Conservation (phyloP, 495 filamentous ascomycete species). For the Neurospora discreta region DNA sequence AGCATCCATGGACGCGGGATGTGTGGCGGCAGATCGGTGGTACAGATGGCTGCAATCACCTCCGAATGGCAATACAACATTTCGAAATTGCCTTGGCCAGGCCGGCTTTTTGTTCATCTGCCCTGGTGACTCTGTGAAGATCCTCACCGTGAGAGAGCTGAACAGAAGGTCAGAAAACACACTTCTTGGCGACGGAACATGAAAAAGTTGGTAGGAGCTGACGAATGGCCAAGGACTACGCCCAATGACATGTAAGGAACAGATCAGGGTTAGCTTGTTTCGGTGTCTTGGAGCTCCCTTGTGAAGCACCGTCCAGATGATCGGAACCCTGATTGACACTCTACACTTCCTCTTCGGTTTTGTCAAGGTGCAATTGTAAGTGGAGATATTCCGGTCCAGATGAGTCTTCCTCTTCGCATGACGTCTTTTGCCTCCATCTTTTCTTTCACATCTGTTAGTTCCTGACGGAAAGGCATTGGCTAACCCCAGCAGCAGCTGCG, state of each 20-base stretch:
- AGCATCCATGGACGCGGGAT: not conserved
- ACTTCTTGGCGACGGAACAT: not conserved
- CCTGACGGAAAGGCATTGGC: not conserved
- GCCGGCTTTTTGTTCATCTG: not conserved
- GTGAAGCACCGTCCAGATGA: not conserved
- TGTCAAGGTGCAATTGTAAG: not conserved
- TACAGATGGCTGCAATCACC: not conserved
- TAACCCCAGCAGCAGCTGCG: not conserved
- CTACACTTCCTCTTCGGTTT: no score
- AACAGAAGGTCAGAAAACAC: not conserved
- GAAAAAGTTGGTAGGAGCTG: not conserved
- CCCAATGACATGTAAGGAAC: not conserved
- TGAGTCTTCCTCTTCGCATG: not conserved
- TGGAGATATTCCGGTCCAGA: not conserved
- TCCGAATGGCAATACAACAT: not conserved
- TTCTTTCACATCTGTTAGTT: not conserved
- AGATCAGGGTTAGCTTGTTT: not conserved
- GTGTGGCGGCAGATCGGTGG: not conserved
- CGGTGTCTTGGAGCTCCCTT: not conserved
- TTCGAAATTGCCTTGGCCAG: not conserved
- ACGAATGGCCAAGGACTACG: not conserved
- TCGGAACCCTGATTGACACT: not conserved
- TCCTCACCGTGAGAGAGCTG: not conserved
- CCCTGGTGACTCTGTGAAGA: not conserved
- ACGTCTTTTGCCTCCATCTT: not conserved